Percentiles rank a stretch among this genome's conserved stretches.
phyloP scores from a whole-genome alignment of 352 stramenopile species.

The Pythium chondricola region DNA sequence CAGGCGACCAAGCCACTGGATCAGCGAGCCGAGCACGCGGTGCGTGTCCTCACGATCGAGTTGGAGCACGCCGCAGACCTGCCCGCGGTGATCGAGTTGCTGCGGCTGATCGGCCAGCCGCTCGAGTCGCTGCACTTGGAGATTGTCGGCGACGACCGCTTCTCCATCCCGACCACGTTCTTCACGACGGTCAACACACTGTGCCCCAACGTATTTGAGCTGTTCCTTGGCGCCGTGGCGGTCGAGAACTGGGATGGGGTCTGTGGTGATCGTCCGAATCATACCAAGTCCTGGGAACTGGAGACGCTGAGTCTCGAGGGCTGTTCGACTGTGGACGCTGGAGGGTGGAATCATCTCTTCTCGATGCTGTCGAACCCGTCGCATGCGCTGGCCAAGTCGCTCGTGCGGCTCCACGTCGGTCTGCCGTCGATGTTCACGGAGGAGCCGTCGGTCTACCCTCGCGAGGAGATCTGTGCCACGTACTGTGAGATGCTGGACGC shows the following conservation, averaged over 20 bases:
- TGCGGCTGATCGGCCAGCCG: slow-evolving; percentile 3
- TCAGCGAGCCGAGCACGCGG: not conserved
- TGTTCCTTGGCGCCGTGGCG: not conserved
- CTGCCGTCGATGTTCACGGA: not conserved
- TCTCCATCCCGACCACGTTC: too few relatives aligned
- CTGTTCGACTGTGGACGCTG: not conserved
- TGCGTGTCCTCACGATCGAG: not conserved
- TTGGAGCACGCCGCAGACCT: not conserved
- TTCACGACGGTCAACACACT: slow-evolving; percentile 1
- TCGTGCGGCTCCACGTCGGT: not conserved
- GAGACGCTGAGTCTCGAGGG: not conserved
- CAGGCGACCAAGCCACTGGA: too few relatives aligned
- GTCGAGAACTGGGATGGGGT: slow-evolving; percentile 4
- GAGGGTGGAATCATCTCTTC: not conserved
- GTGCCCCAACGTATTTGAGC: slow-evolving; percentile 7
- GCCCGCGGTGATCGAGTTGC: slow-evolving; percentile 2
- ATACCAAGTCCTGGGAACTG: not conserved
- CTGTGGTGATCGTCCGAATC: not conserved
- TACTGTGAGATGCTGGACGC: slow-evolving; percentile 3
- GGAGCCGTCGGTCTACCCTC: not conserved
- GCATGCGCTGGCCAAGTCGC: not conserved
- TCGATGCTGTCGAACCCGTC: not conserved
- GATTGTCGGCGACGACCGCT: not conserved
- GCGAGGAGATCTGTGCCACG: not conserved
- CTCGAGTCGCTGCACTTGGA: not conserved